These are phyloP conservation scores for Spergularia marina DNA, from an alignment of 148 eudicot genomes.

Conservation along the genomic window DNA sequence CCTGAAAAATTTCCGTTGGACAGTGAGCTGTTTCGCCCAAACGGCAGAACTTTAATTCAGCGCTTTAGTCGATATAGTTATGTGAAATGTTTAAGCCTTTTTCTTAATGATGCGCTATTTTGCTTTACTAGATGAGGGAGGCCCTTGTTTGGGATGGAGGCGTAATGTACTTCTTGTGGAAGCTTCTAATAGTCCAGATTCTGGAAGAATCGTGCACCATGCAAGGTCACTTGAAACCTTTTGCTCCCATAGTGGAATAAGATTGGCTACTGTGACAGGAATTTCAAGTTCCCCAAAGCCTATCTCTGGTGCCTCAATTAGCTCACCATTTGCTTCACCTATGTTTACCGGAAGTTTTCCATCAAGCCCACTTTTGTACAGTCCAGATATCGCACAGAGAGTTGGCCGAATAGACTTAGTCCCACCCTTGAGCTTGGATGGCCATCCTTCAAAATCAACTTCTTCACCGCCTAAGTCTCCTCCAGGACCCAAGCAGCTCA, in stretches of 20 bases:
- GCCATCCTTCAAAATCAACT: slow-evolving; percentile 50
- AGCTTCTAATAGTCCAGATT: slow-evolving; percentile 86
- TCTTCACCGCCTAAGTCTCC: slow-evolving; percentile 78
- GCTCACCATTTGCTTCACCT: slow-evolving; percentile 81
- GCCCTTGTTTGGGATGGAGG: slow-evolving; percentile 90
- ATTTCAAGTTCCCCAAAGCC: slow-evolving; percentile 46
- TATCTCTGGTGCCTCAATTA: slow-evolving; percentile 48
- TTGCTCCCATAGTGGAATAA: slow-evolving; percentile 65
- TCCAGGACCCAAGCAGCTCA: slow-evolving; percentile 58
- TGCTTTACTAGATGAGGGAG: slow-evolving; percentile 43
- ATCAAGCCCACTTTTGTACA: slow-evolving; percentile 73
- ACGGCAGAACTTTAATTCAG: background rate
- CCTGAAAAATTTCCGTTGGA: background rate
- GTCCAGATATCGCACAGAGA: slow-evolving; percentile 71
- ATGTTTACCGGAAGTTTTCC: slow-evolving; percentile 98
- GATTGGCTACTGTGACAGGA: slow-evolving; percentile 53
- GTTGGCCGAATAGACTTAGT: slow-evolving; percentile 72
- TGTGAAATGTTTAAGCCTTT: background rate
- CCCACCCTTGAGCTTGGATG: slow-evolving; percentile 93
- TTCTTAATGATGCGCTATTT: slow-evolving; percentile 2
- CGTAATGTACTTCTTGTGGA: slow-evolving; percentile 86
- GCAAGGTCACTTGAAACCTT: slow-evolving; percentile 86
- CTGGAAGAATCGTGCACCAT: slow-evolving; percentile 90
- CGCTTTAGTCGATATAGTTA: no score
- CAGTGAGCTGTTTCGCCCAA: background rate